Evolutionary conservation across 768 basidiomycete species (phyloP), one percentile per base, ranked within the genome.

Genomic region (Pleurotus cornucopiae): DNA sequence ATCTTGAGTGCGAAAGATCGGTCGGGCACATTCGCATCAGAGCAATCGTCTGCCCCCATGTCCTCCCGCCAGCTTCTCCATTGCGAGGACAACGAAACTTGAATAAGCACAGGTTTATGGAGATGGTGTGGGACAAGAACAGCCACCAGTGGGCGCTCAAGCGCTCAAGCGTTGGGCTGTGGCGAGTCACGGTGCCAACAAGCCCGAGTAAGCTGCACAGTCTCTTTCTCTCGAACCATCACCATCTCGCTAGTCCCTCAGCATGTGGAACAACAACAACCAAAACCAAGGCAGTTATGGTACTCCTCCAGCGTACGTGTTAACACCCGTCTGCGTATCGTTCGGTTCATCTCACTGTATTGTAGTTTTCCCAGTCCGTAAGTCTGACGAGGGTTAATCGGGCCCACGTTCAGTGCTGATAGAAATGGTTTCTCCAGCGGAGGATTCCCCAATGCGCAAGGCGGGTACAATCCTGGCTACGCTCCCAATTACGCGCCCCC

Each of bases 391-490:
- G 9, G 30, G 30, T 49, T 60, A 41, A 51, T 38, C 58, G 38
- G 21, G 16, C 39, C 46, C 55, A 45, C 67, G 67, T 62, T 57
- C 65, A 49, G 12, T 25, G 39, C 40, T 21, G 34, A 34, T n/a
- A 2, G 13, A 23, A 11, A 44, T 51, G 4, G 7, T 39, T 11
- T 11, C 12, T 12, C 34, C 60, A 61, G 58, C 34, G 48, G 41
- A 57, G 63, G 46, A 43, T 61, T 51, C 49, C 61, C 46, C 21
- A 55, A 26, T 4, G 61, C 63, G 44, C 60, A 66, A 38, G 44
- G 66, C 21, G 76, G 73, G 4, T 74, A 73, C 58, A 71, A 65
- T 60, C 71, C 75, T 12, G 67, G 73, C n/a, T 79, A 80, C 58
- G 64, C 72, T 12, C 73, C 77, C 23, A 67, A 73, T 6, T 71